Conservation (phyloP, 2,329 filamentous ascomycete species). For the Macrophomina tecta region DNA sequence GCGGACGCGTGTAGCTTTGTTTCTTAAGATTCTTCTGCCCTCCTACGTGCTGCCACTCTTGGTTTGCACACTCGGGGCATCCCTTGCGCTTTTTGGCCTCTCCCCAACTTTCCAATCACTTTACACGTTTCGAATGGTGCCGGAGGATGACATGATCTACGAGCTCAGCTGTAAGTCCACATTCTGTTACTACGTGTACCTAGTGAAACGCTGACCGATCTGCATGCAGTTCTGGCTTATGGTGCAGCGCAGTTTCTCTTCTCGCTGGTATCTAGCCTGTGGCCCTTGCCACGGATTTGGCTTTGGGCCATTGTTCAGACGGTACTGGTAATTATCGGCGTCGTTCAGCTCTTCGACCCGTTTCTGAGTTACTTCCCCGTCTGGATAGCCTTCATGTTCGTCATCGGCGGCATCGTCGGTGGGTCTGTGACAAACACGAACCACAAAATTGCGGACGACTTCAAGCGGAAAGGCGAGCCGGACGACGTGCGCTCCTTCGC, state of each 20-base stretch:
- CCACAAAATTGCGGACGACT: not conserved
- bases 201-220: too few relatives aligned
- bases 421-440: not conserved
- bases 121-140: not conserved
- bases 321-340: not conserved
- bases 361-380: not conserved
- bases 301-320: not conserved
- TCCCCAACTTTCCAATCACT: not conserved
- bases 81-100: not conserved
- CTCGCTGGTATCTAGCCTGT: not conserved
- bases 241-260: not conserved
- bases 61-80: not conserved
- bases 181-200: too few relatives aligned
- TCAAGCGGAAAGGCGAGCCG: not conserved
- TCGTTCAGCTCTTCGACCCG: not conserved
- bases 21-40: not conserved
- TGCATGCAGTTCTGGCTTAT: not conserved
- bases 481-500: not conserved
- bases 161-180: not conserved
- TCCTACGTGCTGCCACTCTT: not conserved
- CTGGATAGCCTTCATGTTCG: not conserved
- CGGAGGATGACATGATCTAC: not conserved
- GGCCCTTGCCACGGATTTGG: not conserved
- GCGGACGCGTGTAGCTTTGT: not conserved
- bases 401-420: not conserved